Conservation (phyloP, 2,329 filamentous ascomycete genomes). For the Apiospora rasikravindrae region DNA sequence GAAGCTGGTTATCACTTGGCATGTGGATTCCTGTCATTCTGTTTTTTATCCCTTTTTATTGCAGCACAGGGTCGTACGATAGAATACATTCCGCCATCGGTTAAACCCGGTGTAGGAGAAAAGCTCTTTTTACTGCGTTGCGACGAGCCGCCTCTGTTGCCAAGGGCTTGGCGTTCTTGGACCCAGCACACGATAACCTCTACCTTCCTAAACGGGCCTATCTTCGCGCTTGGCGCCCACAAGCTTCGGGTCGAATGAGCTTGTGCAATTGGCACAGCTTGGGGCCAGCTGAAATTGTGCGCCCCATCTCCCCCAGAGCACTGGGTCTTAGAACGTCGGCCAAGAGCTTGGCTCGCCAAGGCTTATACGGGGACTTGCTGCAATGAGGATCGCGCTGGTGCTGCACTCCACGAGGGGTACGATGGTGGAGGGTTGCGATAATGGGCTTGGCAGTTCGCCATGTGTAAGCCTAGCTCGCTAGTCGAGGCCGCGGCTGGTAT, state of each 20-base stretch:
- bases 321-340: slow-evolving; percentile 3
- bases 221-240: slow-evolving; percentile 15
- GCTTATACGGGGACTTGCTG: neutral
- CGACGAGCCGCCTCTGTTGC: neutral
- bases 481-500: neutral
- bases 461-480: neutral
- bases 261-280: slow-evolving; percentile 3
- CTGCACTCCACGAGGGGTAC: neutral
- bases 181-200: neutral
- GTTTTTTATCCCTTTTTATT: no score
- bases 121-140: neutral
- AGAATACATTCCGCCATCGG: neutral
- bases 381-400: neutral
- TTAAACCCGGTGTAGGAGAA: neutral
- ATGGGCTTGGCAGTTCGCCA: neutral
- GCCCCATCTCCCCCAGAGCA: neutral
- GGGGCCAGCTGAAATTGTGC: neutral
- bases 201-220: neutral
- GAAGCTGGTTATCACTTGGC: slow-evolving; percentile 5
- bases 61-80: neutral
- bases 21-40: neutral
- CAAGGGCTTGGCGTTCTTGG: slow-evolving; percentile 18
- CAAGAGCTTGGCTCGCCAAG: neutral
- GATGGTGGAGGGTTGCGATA: neutral
- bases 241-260: slow-evolving; percentile 15